Base-by-base conservation (phyloP, 352 stramenopile species). In the Pythium apleroticum region DNA sequence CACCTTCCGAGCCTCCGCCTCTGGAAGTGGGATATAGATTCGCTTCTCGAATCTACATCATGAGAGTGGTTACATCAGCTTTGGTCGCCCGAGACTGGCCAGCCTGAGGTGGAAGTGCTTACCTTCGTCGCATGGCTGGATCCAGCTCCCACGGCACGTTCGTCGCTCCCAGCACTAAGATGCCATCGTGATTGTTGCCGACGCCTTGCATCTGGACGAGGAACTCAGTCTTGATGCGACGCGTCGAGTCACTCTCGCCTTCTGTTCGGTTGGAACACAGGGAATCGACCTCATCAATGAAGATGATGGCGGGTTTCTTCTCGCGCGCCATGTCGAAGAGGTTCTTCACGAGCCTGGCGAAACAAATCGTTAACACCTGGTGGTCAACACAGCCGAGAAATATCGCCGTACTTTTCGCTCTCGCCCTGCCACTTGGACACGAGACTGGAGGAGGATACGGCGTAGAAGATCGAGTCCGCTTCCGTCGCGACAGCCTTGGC, bases 141-240 rank as follows among this genome's bases (percentile, higher is more conserved):
- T 99, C 97, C 19, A 99, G 73, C 63, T 99, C 97, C 96, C 97
- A 99, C 22, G 98, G 98, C 24, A 99, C 91, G 77, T 99, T 99
- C 14, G 98, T 99, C 17, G 98, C 98, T 28, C 93, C 97, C 49
- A 99, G 88, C 9, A 99, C 94, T 28, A 99, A 74, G 52, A 99
- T 86, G 11, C 94, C 88, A 43, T 93, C 88, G 62, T 97, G 80
- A 2, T 93, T 82, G 43, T 97, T 91, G 14, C 86, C 90, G 2
- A 98, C 93, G 27, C 97, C 97, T 74, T 99, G 96, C 86, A 99
- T 96, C 70, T 99, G 96, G 25, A 99, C 95, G 56, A 99, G 89
- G 58, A 99, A 99, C 78, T 99, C 97, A 11, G 97, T 99, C 72
- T 99, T 99, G 66, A 99, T 97, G 58, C 96, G 84, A 57, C 97